These are phyloP conservation scores for Trichoderma harzianum DNA, from an alignment of 2,329 filamentous ascomycete species.

Conservation along the genomic window DNA sequence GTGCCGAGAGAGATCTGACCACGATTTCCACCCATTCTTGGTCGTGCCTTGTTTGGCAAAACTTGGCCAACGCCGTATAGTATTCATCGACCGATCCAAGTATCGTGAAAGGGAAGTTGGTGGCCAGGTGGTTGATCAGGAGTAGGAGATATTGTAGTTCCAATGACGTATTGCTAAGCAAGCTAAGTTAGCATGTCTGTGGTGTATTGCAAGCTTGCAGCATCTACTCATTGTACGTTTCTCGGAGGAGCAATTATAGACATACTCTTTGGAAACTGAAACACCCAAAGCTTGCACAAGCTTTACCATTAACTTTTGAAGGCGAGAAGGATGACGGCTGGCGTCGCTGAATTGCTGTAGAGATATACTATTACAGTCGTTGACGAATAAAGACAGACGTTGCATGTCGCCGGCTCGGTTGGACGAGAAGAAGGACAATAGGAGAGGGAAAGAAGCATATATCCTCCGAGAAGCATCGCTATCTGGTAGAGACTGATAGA, in stretches of 20 bases:
- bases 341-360: constrained; percentile 35
- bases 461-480: constrained; percentile 36
- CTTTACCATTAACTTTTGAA: constrained; percentile 36
- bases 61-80: constrained; percentile 39
- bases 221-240: background rate
- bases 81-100: constrained; percentile 33
- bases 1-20: constrained; percentile 29
- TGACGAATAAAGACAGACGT: constrained; percentile 45
- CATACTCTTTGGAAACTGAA: constrained; percentile 26
- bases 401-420: constrained; percentile 44
- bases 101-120: constrained; percentile 24
- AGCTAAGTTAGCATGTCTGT: constrained; percentile 19
- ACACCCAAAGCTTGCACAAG: constrained; percentile 35
- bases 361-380: constrained; percentile 39
- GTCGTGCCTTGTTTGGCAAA: constrained; percentile 30
- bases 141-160: constrained; percentile 32
- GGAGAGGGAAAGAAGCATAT: constrained; percentile 43
- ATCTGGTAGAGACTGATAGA: constrained; percentile 43
- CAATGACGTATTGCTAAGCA: constrained; percentile 20
- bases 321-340: constrained; percentile 29
- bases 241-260: background rate
- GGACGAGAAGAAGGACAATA: constrained; percentile 49
- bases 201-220: background rate
- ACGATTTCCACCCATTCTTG: constrained; percentile 26
- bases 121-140: constrained; percentile 33